phyloP scores from a whole-genome alignment of 805 yeast species.

The Starmerella apicola region DNA sequence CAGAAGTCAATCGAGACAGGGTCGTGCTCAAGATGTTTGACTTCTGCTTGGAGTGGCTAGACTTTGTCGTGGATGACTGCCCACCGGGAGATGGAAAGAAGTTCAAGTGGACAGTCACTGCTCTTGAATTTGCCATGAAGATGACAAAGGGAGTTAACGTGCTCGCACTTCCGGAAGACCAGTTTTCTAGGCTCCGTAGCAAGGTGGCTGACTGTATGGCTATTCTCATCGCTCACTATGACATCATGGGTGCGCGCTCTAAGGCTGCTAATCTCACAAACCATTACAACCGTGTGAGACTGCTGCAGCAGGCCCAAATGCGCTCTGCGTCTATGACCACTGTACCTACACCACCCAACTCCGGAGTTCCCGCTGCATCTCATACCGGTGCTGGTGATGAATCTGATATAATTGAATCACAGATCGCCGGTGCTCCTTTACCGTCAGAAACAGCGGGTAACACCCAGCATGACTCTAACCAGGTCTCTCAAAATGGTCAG shows the following conservation, averaged over 20 bases:
- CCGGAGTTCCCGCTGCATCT: not conserved
- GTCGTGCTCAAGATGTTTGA: conserved; percentile 61
- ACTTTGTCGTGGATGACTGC: conserved; percentile 88
- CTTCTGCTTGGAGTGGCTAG: conserved; percentile 78
- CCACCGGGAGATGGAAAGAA: conserved; percentile 83
- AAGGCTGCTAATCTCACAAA: conserved; percentile 38
- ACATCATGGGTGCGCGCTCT: conserved; percentile 95
- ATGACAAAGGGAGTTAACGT: conserved; percentile 86
- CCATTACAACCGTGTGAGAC: conserved; percentile 27
- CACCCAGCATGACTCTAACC: not conserved
- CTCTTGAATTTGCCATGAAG: conserved; percentile 91
- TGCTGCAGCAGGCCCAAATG: conserved; percentile 3
- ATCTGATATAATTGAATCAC: too few species aligned
- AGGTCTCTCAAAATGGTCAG: not conserved
- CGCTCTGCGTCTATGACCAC: not conserved
- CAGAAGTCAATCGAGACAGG: conserved; percentile 50
- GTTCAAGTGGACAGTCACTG: conserved; percentile 91
- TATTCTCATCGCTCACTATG: conserved; percentile 84
- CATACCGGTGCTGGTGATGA: not conserved
- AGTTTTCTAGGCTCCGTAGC: conserved; percentile 55
- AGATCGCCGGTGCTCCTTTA: not conserved
- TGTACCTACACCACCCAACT: not conserved
- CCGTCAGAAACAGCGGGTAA: too few species aligned
- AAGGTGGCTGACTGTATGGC: conserved; percentile 94
- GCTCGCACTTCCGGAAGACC: conserved; percentile 61